phyloP scores from a whole-genome alignment of 345 rosid species.

The Trapa bicornis region DNA sequence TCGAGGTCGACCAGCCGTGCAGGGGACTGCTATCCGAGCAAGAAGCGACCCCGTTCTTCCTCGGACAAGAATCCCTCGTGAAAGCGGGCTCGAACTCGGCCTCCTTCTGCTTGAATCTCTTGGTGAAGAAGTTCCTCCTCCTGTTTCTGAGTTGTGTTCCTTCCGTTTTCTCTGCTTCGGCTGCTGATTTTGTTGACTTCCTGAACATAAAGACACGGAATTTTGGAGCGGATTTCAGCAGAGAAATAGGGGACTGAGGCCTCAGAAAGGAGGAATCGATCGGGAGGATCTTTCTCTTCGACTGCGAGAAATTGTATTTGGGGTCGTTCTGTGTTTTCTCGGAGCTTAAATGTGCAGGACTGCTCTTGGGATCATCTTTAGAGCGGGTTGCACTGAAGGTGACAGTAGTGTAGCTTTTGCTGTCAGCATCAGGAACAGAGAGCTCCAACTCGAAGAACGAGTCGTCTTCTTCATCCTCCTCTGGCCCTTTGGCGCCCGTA shows the following conservation, averaged over 20 bases:
- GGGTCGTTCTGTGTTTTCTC: neutral
- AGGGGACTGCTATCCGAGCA: slow-evolving; percentile 5
- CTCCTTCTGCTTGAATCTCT: slow-evolving; percentile 17
- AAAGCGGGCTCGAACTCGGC: too few species aligned
- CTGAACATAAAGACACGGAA: slow-evolving; percentile 38
- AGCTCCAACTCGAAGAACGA: slow-evolving; percentile 83
- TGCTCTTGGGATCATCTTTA: slow-evolving; percentile 6
- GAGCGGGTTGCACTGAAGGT: neutral
- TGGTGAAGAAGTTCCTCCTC: slow-evolving; percentile 22
- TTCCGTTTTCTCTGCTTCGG: slow-evolving; percentile 13
- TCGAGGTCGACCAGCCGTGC: slow-evolving; percentile 20
- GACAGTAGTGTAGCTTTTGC: neutral
- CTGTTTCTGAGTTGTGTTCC: slow-evolving; percentile 3
- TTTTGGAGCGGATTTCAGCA: slow-evolving; percentile 49
- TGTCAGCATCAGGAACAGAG: slow-evolving; percentile 33
- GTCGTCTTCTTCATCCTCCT: slow-evolving; percentile 56
- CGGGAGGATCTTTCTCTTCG: slow-evolving; percentile 66
- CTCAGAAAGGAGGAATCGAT: slow-evolving; percentile 32
- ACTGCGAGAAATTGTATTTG: slow-evolving; percentile 9
- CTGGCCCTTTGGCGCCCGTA: slow-evolving; percentile 22
- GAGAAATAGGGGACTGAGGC: slow-evolving; percentile 54
- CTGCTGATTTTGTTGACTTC: slow-evolving; percentile 30
- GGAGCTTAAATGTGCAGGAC: slow-evolving; percentile 8
- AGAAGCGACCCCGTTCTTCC: slow-evolving; percentile 9
- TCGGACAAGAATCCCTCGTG: neutral